These are phyloP conservation scores for Citeromyces matritensis DNA, from an alignment of 805 yeast genomes.

Conservation along the genomic window DNA sequence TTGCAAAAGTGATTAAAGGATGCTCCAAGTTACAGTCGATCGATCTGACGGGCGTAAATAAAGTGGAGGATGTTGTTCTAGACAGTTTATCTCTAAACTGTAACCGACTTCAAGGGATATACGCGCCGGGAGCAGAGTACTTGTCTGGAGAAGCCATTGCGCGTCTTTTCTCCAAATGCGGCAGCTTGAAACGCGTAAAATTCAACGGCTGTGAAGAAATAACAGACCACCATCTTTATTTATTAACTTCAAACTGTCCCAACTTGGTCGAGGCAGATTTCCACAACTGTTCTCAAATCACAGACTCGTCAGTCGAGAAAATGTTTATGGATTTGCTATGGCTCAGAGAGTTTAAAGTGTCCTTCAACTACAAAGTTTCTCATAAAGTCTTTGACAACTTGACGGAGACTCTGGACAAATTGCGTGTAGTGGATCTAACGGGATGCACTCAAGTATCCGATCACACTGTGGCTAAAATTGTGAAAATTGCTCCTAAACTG, in stretches of 20 bases:
- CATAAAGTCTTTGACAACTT: constrained; percentile 46
- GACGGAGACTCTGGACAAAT: constrained; percentile 42
- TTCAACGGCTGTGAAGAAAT: constrained; percentile 58
- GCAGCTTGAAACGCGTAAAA: constrained; percentile 68
- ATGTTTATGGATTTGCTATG: constrained; percentile 51
- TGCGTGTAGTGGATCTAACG: constrained; percentile 76
- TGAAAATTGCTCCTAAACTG: constrained; percentile 66
- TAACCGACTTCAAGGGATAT: constrained; percentile 71
- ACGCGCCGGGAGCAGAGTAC: constrained; percentile 72
- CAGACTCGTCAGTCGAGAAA: constrained; percentile 42
- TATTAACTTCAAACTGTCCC: constrained; percentile 58
- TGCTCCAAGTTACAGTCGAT: constrained; percentile 70
- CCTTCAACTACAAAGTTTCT: constrained; percentile 55
- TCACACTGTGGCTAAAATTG: constrained; percentile 56
- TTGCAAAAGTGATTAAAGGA: constrained; percentile 42
- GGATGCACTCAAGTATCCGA: constrained; percentile 76
- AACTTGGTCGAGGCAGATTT: constrained; percentile 81
- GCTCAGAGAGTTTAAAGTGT: constrained; percentile 72
- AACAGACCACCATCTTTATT: constrained; percentile 44
- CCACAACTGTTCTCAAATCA: constrained; percentile 63
- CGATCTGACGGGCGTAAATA: constrained; percentile 70
- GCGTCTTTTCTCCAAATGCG: constrained; percentile 44
- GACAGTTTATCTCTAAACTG: constrained; percentile 55
- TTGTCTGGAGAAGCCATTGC: constrained; percentile 54
- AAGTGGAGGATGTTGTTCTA: constrained; percentile 57